Evolutionary conservation across 2,329 filamentous ascomycete species (phyloP).

Genomic region (Malbranchea zuffiana): DNA sequence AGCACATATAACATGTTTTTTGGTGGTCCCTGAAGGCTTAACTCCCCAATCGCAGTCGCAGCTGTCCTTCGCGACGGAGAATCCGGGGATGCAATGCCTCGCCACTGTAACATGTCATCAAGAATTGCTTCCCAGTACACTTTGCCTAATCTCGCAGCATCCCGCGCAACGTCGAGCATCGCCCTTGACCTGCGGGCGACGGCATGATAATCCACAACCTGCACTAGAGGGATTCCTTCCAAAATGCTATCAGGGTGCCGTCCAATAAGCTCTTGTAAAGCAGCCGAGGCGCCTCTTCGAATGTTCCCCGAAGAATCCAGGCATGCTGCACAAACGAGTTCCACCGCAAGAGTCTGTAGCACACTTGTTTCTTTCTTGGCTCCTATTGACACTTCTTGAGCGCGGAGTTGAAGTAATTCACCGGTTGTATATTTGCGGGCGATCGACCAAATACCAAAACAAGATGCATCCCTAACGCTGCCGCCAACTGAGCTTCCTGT

Average conservation of each 20-base stretch:
- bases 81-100: conserved; percentile 75
- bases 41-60: conserved; percentile 54
- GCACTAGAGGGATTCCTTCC: conserved; percentile 75
- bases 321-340: conserved; percentile 70
- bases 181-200: conserved; percentile 80
- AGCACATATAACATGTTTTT: conserved; percentile 24
- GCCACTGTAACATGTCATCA: conserved; percentile 66
- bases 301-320: conserved; percentile 91
- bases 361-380: conserved; percentile 34
- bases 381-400: conserved; percentile 22
- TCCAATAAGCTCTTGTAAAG: conserved; percentile 85
- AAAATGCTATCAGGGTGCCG: conserved; percentile 77
- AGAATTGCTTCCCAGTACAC: conserved; percentile 59
- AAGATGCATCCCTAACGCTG: conserved; percentile 88
- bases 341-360: conserved; percentile 66
- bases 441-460: conserved; percentile 90
- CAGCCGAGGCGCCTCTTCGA: conserved; percentile 79
- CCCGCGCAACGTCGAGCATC: conserved; percentile 62
- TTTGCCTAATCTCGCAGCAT: conserved; percentile 53
- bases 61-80: conserved; percentile 60
- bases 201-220: conserved; percentile 83
- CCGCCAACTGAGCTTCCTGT: conserved; percentile 77
- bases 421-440: conserved; percentile 73
- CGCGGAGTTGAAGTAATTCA: conserved; percentile 58
- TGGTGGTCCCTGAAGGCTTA: conserved; percentile 27